Evolutionary conservation across 257 asterid species (phyloP).

Genomic region (Nicotiana undulata): DNA sequence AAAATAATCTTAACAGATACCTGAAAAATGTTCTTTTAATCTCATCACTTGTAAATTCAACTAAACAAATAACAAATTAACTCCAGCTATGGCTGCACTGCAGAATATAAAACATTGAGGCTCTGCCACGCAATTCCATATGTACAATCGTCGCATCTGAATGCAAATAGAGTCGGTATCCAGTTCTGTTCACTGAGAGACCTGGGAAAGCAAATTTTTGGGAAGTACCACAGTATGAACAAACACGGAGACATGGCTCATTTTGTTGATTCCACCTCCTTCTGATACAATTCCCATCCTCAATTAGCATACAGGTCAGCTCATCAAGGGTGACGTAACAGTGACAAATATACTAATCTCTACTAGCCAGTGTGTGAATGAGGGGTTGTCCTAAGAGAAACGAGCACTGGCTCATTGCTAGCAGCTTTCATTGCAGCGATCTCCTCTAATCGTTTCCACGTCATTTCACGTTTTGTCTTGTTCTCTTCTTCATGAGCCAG

Average conservation of each 20-base stretch:
- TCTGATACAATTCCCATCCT: conserved; percentile 4
- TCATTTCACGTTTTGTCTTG: conserved; percentile 51
- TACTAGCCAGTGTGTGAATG: conserved; percentile 30
- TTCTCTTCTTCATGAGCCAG: conserved; percentile 47
- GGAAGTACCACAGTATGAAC: background rate
- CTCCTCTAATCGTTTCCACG: conserved; percentile 73
- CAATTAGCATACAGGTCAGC: background rate
- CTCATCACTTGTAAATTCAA: conserved; percentile 7
- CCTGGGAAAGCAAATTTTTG: background rate
- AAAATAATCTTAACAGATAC: background rate
- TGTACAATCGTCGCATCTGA: background rate
- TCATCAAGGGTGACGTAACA: background rate
- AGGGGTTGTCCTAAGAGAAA: conserved; percentile 27
- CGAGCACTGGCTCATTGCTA: conserved; percentile 50
- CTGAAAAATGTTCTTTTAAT: conserved; percentile 5
- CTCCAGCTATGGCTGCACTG: conserved; percentile 1
- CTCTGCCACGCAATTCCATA: background rate
- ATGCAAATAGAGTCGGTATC: background rate
- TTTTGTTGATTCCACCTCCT: background rate
- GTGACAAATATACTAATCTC: conserved; percentile 6
- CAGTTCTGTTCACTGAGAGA: conserved; percentile 6
- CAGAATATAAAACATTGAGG: conserved; percentile 1
- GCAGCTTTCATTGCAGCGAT: conserved; percentile 52
- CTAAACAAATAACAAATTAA: background rate
- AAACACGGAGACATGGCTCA: background rate